Evolutionary conservation across 179 eudicot species (phyloP).

Genomic region (Spergularia azorica): DNA sequence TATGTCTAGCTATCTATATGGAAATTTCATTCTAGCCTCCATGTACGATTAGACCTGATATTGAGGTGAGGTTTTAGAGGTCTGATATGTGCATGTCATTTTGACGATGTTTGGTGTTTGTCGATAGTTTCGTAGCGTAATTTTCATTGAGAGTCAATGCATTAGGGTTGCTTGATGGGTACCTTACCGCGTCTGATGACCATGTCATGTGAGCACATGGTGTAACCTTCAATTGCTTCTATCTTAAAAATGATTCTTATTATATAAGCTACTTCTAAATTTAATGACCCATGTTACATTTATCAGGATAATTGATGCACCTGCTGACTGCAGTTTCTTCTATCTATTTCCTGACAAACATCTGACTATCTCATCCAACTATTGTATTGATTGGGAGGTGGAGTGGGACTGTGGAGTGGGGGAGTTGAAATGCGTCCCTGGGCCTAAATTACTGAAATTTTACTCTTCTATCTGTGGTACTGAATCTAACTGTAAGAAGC

Average conservation of each 20-base stretch:
- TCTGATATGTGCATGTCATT: neutral
- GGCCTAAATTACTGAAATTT: too few species aligned
- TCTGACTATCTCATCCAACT: too few species aligned
- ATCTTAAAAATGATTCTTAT: neutral
- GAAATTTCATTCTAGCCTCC: neutral
- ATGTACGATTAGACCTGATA: neutral
- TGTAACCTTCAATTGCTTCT: conserved; percentile 6
- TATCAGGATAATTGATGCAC: neutral
- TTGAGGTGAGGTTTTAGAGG: neutral
- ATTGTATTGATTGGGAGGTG: too few species aligned
- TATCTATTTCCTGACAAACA: too few species aligned
- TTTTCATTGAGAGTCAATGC: neutral
- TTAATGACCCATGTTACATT: conserved; percentile 29
- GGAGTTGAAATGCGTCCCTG: too few species aligned
- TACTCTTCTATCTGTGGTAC: too few species aligned
- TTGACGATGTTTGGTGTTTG: neutral
- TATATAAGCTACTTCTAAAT: conserved; percentile 6
- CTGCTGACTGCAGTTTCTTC: too few species aligned
- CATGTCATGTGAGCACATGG: conserved; percentile 37
- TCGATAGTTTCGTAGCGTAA: conserved; percentile 3
- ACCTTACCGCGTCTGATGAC: conserved; percentile 18
- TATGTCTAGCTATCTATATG: neutral
- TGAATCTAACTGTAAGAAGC: too few species aligned
- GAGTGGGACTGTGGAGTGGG: too few species aligned
- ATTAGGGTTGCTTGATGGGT: conserved; percentile 16